phyloP scores from a whole-genome alignment of 2,329 filamentous ascomycete genomes.

The Leptographium procerum region DNA sequence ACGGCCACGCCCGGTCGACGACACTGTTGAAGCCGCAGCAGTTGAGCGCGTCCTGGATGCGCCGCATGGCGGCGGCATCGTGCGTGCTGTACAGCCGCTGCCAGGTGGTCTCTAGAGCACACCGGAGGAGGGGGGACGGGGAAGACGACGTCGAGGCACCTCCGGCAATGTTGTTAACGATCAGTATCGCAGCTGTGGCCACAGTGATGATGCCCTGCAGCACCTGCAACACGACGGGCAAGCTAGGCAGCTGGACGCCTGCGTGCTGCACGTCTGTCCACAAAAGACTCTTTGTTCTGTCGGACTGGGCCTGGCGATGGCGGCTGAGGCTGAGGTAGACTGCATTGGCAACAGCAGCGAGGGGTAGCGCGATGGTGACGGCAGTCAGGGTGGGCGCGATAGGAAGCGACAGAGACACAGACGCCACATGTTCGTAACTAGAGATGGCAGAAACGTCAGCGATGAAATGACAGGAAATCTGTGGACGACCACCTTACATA shows the following conservation, averaged over 20 bases:
- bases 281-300: not conserved
- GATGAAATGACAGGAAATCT: not conserved
- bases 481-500: not conserved
- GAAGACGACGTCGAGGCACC: slow-evolving; percentile 12
- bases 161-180: slow-evolving; percentile 15
- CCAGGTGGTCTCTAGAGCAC: slow-evolving; percentile 48
- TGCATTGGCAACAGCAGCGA: slow-evolving; percentile 6
- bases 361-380: slow-evolving; percentile 6
- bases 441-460: not conserved
- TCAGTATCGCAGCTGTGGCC: slow-evolving; percentile 32
- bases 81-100: slow-evolving; percentile 37
- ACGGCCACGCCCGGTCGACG: slow-evolving; percentile 53
- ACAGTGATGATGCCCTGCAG: slow-evolving; percentile 22
- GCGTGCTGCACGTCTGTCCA: not conserved
- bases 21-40: slow-evolving; percentile 55
- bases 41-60: slow-evolving; percentile 52
- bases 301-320: not conserved
- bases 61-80: slow-evolving; percentile 36
- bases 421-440: slow-evolving; percentile 11
- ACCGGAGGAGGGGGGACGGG: slow-evolving; percentile 27
- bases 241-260: not conserved
- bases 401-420: slow-evolving; percentile 10
- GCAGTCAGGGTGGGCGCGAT: slow-evolving; percentile 7
- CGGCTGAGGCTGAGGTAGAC: not conserved
- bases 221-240: slow-evolving; percentile 4